Base-by-base conservation (phyloP, 2,329 filamentous ascomycete genomes). In the Hypoxylon sp. region DNA sequence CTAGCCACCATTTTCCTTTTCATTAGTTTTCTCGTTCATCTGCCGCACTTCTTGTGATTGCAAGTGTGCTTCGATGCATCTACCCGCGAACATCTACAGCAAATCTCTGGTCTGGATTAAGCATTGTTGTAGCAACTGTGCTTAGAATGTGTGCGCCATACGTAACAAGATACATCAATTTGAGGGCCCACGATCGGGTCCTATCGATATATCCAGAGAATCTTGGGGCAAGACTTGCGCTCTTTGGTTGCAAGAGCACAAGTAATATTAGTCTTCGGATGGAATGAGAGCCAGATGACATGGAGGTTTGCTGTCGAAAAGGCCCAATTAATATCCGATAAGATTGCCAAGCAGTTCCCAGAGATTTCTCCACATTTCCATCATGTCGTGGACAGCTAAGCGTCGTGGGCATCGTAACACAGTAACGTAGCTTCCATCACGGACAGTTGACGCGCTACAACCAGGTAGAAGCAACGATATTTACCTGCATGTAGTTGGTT, bases 261-360 rank as follows among this genome's bases (percentile, higher is more conserved):
- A 48, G 49, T 22, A 26, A 38, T 30, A 22, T 76, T 72, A 42
- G 68, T 80, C 71, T 80, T 73, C 77, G 78, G 77, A 79, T 74
- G 73, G 77, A 80, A 80, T 80, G 79, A 80, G 78, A 80, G 78
- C 78, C 74, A 78, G 72, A 77, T 80, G 73, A 79, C 77, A 78
- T 70, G 40, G 68, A 46, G 26, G 18, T 55, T 26, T 48, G n/a
- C 22, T 33, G 65, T 72, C 69, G 54, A 72, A 71, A 69, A 59
- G 71, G 71, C 71, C 69, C 72, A 72, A 72, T 71, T 72, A 69
- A 70, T 64, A 73, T 73, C 68, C 70, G 70, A 68, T 63, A 30
- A 20, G 36, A 7, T 40, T 40, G 8, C 16, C 16, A 3, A 40
- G 36, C 11, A 20, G 9, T 11, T 4, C 16, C 36, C 8, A 18